Evolutionary conservation across 1,284 basidiomycete species (phyloP).

Genomic region (Boletus semigastroideus): DNA sequence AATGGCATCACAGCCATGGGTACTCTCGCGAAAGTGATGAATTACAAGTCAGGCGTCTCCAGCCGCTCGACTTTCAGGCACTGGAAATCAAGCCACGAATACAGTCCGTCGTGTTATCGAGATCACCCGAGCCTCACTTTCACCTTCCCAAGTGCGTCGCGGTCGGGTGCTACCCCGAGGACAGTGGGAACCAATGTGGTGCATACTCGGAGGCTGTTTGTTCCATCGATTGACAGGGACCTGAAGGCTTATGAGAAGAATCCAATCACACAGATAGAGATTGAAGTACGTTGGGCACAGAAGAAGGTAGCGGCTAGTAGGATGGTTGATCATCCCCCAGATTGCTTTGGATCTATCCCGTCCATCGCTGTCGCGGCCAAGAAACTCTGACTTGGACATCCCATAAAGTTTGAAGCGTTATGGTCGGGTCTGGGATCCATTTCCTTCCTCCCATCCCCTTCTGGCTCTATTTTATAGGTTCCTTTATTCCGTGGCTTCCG

Average conservation of each 20-base stretch:
- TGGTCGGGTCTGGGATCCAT: too few species aligned
- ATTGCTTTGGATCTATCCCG: background rate
- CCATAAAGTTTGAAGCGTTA: background rate
- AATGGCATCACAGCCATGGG: background rate
- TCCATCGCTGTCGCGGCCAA: background rate
- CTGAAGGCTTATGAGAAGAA: background rate
- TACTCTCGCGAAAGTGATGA: background rate
- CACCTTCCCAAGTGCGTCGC: background rate
- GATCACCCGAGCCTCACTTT: background rate
- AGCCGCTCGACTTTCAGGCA: background rate
- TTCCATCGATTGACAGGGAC: background rate
- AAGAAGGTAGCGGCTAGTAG: background rate
- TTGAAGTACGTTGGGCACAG: background rate
- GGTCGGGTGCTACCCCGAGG: background rate
- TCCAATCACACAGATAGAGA: background rate
- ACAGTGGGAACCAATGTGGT: background rate
- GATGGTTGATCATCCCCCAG: background rate
- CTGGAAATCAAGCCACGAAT: background rate
- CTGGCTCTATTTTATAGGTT: too few species aligned
- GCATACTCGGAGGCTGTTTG: conserved; percentile 2
- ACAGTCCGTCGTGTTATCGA: background rate
- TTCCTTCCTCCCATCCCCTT: too few species aligned
- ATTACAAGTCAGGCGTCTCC: background rate
- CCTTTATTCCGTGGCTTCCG: too few species aligned
- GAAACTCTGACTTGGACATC: background rate